These are phyloP conservation scores for Pulveroboletus frians DNA, from an alignment of 768 basidiomycete species.

Conservation along the genomic window DNA sequence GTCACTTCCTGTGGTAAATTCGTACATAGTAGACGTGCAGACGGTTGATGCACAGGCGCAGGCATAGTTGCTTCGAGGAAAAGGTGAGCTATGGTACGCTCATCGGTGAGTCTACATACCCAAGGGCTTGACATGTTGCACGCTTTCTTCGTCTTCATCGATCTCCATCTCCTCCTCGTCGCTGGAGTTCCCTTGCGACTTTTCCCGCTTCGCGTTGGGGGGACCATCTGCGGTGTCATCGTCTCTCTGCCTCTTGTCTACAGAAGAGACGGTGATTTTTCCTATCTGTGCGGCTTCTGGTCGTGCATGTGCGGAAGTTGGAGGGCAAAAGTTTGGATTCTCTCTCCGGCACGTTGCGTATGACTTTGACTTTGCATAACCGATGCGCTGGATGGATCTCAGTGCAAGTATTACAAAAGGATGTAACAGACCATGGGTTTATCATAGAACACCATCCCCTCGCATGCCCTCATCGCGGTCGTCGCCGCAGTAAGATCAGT, in stretches of 20 bases:
- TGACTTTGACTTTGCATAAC: slow-evolving; percentile 86
- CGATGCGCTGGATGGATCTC: slow-evolving; percentile 61
- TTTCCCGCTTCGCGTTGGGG: slow-evolving; percentile 63
- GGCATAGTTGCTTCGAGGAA: slow-evolving; percentile 36
- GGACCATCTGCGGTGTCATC: slow-evolving; percentile 51
- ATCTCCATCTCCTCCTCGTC: slow-evolving; percentile 94
- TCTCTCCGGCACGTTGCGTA: slow-evolving; percentile 75
- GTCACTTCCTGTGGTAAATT: slow-evolving; percentile 91
- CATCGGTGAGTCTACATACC: slow-evolving; percentile 39
- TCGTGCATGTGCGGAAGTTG: slow-evolving; percentile 59
- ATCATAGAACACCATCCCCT: slow-evolving; percentile 90
- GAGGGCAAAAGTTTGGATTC: slow-evolving; percentile 77
- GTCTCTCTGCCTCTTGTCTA: slow-evolving; percentile 65
- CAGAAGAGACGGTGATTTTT: slow-evolving; percentile 30
- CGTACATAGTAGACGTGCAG: slow-evolving; percentile 65
- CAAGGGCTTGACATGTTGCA: slow-evolving; percentile 35
- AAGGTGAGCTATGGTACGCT: slow-evolving; percentile 9
- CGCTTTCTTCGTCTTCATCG: slow-evolving; percentile 76
- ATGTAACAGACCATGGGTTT: slow-evolving; percentile 72
- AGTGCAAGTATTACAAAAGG: slow-evolving; percentile 1
- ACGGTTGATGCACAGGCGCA: slow-evolving; percentile 48
- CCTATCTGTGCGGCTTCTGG: slow-evolving; percentile 39
- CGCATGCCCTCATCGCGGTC: slow-evolving; percentile 86
- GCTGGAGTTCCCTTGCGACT: slow-evolving; percentile 52
- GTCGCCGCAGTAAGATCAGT: slow-evolving; percentile 87